Percentiles rank a stretch among this genome's conserved stretches.
phyloP scores from a whole-genome alignment of 768 basidiomycete species.

The Cyclocybe cylindracea region DNA sequence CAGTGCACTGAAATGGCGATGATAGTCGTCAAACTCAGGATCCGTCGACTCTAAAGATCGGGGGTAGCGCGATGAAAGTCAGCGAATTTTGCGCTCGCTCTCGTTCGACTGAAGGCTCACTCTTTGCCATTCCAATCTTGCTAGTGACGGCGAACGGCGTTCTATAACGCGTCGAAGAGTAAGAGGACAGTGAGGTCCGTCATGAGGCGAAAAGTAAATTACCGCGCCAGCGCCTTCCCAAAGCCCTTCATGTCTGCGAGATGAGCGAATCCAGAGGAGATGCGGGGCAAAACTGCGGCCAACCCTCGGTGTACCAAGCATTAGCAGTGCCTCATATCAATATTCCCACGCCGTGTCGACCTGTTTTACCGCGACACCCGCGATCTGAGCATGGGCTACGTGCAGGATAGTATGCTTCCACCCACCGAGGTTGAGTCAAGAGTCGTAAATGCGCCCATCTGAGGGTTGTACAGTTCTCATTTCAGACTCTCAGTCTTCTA shows the following conservation, averaged over 20 bases:
- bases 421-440: too few species aligned
- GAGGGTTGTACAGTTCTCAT: too few species aligned
- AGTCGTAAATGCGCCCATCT: too few species aligned
- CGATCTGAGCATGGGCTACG: not conserved
- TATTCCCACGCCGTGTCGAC: slow-evolving; percentile 14
- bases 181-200: not conserved
- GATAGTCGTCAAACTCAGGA: slow-evolving; percentile 88
- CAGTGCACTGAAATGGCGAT: slow-evolving; percentile 72
- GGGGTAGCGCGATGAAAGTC: not conserved
- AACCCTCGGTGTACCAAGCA: not conserved
- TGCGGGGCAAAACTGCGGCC: slow-evolving; percentile 4
- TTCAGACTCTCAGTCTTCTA: too few species aligned
- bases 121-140: slow-evolving; percentile 91
- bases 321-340: not conserved
- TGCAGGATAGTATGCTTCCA: too few species aligned
- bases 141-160: slow-evolving; percentile 89
- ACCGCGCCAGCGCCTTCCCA: slow-evolving; percentile 78
- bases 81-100: too few species aligned
- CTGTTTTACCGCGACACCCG: not conserved
- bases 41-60: slow-evolving; percentile 65
- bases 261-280: slow-evolving; percentile 1
- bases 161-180: slow-evolving; percentile 37
- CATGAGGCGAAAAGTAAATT: slow-evolving; percentile 15
- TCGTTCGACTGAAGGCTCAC: slow-evolving; percentile 43
- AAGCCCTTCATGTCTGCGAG: slow-evolving; percentile 75